phyloP scores from a whole-genome alignment of 1,139 yeast genomes.

The Kodamaea suecica region DNA sequence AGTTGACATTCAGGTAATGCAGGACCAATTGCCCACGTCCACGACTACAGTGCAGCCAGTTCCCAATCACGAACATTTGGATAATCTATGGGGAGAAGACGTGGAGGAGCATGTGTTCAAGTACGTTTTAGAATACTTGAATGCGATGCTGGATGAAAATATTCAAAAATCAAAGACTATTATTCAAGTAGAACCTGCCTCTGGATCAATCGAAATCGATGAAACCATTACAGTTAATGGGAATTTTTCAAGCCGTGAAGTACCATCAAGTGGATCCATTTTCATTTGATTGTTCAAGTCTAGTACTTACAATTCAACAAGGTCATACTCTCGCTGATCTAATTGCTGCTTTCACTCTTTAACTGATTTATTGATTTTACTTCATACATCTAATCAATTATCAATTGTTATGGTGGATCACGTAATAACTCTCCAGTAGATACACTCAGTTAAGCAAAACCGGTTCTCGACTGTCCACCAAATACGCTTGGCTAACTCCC shows the following conservation, averaged over 20 bases:
- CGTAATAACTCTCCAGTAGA: no score
- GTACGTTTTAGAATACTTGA: constrained; percentile 45
- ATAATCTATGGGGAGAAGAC: constrained; percentile 81
- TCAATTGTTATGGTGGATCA: no score
- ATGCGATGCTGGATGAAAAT: not conserved
- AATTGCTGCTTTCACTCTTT: no score
- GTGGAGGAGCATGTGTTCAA: constrained; percentile 52
- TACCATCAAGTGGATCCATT: not conserved
- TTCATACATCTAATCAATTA: no score
- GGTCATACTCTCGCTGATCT: no score
- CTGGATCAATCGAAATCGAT: not conserved
- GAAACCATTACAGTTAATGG: not conserved
- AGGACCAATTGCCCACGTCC: constrained; percentile 44
- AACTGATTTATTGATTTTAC: no score
- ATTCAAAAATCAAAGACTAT: not conserved
- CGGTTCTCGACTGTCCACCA: no score
- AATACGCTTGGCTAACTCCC: no score
- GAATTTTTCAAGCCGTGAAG: not conserved
- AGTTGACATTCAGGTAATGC: constrained; percentile 79
- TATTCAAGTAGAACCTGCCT: not conserved
- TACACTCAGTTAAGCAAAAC: no score
- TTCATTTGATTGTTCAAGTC: not conserved
- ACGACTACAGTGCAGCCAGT: constrained; percentile 46
- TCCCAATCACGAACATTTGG: constrained; percentile 77
- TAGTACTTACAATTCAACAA: no score